phyloP scores from a whole-genome alignment of 345 rosid genomes.

The Anacardium occidentale region DNA sequence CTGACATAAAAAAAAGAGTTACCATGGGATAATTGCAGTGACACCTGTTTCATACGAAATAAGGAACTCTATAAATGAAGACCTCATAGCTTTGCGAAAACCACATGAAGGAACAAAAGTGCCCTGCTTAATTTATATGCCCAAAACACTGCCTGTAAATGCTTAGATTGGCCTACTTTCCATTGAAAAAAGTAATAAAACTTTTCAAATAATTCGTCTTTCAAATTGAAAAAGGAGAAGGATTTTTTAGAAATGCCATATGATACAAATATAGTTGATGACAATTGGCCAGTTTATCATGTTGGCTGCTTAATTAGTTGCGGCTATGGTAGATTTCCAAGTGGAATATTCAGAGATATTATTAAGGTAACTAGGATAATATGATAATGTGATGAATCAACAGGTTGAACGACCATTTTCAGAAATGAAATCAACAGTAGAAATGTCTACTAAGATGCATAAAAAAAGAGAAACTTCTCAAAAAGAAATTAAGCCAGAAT shows the following conservation, averaged over 20 bases:
- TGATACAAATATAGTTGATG: background rate
- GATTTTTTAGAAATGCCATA: background rate
- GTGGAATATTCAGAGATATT: background rate
- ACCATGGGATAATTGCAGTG: background rate
- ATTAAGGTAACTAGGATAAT: background rate
- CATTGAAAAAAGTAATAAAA: background rate
- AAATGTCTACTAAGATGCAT: constrained; percentile 7
- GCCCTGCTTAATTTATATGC: background rate
- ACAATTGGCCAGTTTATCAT: background rate
- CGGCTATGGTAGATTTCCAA: background rate
- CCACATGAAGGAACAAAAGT: background rate
- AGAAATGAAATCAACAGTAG: background rate
- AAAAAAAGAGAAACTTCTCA: background rate
- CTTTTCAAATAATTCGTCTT: background rate
- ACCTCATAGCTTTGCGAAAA: too few relatives aligned
- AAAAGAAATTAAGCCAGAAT: background rate
- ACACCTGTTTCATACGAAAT: background rate
- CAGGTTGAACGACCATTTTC: background rate
- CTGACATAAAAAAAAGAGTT: background rate
- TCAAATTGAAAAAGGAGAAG: background rate
- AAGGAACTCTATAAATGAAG: background rate
- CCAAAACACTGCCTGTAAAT: background rate
- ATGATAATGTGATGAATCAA: background rate
- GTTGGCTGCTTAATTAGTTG: background rate
- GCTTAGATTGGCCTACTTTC: background rate